phyloP scores from a whole-genome alignment of 495 filamentous ascomycete genomes.

The Halenospora varia region DNA sequence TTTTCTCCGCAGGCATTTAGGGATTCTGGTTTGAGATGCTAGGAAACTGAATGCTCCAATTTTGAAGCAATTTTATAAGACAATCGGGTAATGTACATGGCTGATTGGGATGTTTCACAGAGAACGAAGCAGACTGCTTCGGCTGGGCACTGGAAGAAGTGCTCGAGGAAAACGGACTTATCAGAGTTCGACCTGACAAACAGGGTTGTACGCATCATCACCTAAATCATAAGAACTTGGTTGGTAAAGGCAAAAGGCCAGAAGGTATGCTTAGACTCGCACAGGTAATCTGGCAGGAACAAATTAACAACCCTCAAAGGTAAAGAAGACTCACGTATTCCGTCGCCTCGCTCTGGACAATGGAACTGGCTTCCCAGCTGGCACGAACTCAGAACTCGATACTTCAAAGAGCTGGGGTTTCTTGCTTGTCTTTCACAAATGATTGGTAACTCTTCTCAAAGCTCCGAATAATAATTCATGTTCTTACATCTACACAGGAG shows the following conservation, averaged over 20 bases:
- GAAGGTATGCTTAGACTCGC: constrained; percentile 5
- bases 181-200: constrained; percentile 28
- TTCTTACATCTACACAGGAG: neutral
- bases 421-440: constrained; percentile 59
- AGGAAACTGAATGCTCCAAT: too few species aligned
- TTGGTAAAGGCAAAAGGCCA: constrained; percentile 29
- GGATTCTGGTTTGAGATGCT: too few species aligned
- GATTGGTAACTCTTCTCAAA: constrained; percentile 32
- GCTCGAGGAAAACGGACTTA: constrained; percentile 31
- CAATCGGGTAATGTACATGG: too few species aligned
- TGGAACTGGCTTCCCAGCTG: constrained; percentile 62
- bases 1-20: too few species aligned
- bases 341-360: constrained; percentile 1
- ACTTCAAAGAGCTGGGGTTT: constrained; percentile 65
- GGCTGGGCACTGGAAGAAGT: constrained; percentile 62
- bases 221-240: constrained; percentile 42
- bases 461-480: neutral
- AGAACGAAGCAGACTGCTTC: constrained; percentile 62
- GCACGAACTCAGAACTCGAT: constrained; percentile 55
- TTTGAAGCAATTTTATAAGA: too few species aligned
- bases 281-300: neutral
- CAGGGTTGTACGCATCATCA: constrained; percentile 55
- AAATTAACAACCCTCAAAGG: neutral
- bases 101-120: constrained; percentile 14
- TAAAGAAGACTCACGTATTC: neutral